A percentile compares a stretch with the other conserved stretches of the same genome.
Conservation (phyloP, 768 basidiomycete genomes). For the Mycena vitilis region DNA sequence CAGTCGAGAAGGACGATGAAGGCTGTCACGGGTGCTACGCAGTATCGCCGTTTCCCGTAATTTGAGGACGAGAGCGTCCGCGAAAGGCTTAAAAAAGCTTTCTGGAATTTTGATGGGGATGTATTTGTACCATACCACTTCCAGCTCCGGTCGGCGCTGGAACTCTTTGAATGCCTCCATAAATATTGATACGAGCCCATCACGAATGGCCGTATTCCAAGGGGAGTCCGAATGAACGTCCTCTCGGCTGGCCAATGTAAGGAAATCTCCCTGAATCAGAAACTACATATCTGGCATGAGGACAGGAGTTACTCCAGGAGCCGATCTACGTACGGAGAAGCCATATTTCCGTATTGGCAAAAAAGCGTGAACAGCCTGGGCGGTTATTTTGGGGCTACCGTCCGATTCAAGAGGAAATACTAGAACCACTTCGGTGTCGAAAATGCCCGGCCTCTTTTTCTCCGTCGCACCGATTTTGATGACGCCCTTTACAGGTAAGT, state of each 20-base stretch:
- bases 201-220: conserved; percentile 40
- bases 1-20: conserved; percentile 19
- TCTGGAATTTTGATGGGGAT: conserved; percentile 34
- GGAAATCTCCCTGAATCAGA: conserved; percentile 45
- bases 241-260: conserved; percentile 43
- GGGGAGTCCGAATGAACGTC: conserved; percentile 37
- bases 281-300: conserved; percentile 33
- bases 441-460: conserved; percentile 6
- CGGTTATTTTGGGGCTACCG: conserved; percentile 8
- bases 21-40: conserved; percentile 29
- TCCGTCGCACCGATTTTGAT: background rate
- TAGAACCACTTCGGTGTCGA: conserved; percentile 1
- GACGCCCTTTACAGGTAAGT: background rate
- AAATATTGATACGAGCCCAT: conserved; percentile 37
- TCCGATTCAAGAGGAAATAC: conserved; percentile 5
- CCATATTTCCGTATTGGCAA: conserved; percentile 22
- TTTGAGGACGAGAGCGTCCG: conserved; percentile 14
- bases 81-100: conserved; percentile 33
- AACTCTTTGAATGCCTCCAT: conserved; percentile 38
- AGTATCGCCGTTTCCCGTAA: conserved; percentile 32
- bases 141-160: conserved; percentile 27
- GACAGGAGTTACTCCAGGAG: too few species aligned
- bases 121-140: conserved; percentile 40
- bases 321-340: conserved; percentile 12
- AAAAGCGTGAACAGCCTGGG: conserved; percentile 22